A percentile compares a stretch with the other conserved stretches of the same genome.
phyloP scores from a whole-genome alignment of 805 yeast genomes.

The Pichia paraexigua region DNA sequence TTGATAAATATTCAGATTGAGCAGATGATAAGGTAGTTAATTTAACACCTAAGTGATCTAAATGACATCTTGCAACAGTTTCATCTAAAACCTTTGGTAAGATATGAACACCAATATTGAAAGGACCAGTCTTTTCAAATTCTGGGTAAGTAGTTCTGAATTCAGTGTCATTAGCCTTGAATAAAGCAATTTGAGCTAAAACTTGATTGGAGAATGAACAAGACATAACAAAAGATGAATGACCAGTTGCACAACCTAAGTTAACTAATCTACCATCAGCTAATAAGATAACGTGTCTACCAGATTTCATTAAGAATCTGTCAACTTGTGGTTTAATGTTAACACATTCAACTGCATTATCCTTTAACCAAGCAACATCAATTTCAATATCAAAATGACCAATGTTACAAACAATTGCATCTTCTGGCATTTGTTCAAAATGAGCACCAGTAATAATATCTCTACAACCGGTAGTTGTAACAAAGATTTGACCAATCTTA shows the following conservation, averaged over 20 bases:
- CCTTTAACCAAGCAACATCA: slow-evolving; percentile 98
- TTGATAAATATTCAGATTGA: slow-evolving; percentile 92
- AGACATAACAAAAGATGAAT: slow-evolving; percentile 97
- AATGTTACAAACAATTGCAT: slow-evolving; percentile 98
- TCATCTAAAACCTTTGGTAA: slow-evolving; percentile 98
- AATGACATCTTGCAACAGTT: slow-evolving; percentile 96
- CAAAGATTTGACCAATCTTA: slow-evolving; percentile 89
- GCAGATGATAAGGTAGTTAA: slow-evolving; percentile 65
- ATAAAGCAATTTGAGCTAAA: slow-evolving; percentile 95
- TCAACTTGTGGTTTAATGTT: slow-evolving; percentile 99
- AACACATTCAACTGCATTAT: slow-evolving; percentile 84
- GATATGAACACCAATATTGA: slow-evolving; percentile 86
- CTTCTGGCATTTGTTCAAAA: slow-evolving; percentile 93
- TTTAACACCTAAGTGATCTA: slow-evolving; percentile 87
- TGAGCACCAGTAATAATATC: slow-evolving; percentile 89
- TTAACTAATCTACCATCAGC: slow-evolving; percentile 99
- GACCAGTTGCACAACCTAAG: slow-evolving; percentile 99
- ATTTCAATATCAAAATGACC: slow-evolving; percentile 99
- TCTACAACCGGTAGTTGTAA: slow-evolving; percentile 99
- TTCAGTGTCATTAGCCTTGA: slow-evolving; percentile 73
- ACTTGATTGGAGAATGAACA: slow-evolving; percentile 99
- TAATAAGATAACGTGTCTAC: slow-evolving; percentile 89
- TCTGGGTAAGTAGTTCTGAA: slow-evolving; percentile 81
- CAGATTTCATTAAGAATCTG: slow-evolving; percentile 83
- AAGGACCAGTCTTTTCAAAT: slow-evolving; percentile 88